phyloP scores from a whole-genome alignment of 371 early-diverging fungal species.

The Mortierella sp. region DNA sequence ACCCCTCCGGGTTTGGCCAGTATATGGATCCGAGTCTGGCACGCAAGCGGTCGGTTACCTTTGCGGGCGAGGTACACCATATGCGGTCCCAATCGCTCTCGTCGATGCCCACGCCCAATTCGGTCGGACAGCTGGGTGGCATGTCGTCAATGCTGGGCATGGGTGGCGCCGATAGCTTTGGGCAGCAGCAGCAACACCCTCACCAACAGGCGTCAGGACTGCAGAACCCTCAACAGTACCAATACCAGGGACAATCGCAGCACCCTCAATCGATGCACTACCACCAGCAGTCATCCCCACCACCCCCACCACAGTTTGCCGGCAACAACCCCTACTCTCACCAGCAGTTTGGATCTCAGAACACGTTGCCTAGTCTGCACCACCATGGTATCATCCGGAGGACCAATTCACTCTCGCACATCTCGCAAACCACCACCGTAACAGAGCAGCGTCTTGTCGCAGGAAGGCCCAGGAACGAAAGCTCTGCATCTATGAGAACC shows the following conservation, averaged over 20 bases:
- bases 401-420: constrained; percentile 44
- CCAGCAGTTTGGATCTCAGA: constrained; percentile 15
- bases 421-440: constrained; percentile 14
- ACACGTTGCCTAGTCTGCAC: constrained; percentile 12
- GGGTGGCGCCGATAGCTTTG: constrained; percentile 31
- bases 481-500: constrained; percentile 32
- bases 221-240: constrained; percentile 24
- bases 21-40: constrained; percentile 46
- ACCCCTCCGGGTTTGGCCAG: constrained; percentile 23
- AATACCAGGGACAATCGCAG: constrained; percentile 22
- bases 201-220: constrained; percentile 17
- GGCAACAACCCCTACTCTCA: constrained; percentile 18
- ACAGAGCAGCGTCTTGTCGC: constrained; percentile 36
- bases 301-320: constrained; percentile 21
- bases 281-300: constrained; percentile 17
- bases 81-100: constrained; percentile 45
- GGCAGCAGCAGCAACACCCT: constrained; percentile 37
- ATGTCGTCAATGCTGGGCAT: constrained; percentile 24
- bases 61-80: constrained; percentile 48
- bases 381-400: constrained; percentile 38
- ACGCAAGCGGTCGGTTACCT: constrained; percentile 48
- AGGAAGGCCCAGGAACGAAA: constrained; percentile 39
- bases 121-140: constrained; percentile 17
- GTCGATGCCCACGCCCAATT: constrained; percentile 25
- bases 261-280: constrained; percentile 15